A percentile compares a stretch with the other conserved stretches of the same genome.
phyloP scores from a whole-genome alignment of 2,329 filamentous ascomycete genomes.

The Chaetomium sp. region DNA sequence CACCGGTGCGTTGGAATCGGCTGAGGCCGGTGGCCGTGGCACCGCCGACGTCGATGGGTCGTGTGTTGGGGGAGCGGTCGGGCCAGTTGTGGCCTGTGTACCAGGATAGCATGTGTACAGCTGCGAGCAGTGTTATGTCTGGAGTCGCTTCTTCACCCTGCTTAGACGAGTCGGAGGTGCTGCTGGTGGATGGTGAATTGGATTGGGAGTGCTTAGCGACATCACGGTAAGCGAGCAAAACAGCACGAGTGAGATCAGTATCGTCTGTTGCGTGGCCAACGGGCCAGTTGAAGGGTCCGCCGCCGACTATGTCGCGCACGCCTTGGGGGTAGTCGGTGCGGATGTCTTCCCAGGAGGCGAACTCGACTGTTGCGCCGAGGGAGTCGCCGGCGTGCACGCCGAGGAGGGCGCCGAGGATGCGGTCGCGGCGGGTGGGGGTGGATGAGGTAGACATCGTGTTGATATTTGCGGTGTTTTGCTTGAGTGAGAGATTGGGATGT shows the following conservation, averaged over 20 bases:
- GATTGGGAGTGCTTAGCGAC: not conserved
- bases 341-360: slow-evolving; percentile 31
- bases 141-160: not conserved
- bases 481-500: no score
- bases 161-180: no score
- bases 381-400: slow-evolving; percentile 42
- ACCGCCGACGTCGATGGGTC: slow-evolving; percentile 35
- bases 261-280: slow-evolving; percentile 42
- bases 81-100: slow-evolving; percentile 36
- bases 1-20: slow-evolving; percentile 24
- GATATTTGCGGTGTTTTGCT: no score
- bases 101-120: slow-evolving; percentile 38
- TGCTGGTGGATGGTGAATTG: not conserved
- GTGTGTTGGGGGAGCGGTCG: slow-evolving; percentile 27
- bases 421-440: slow-evolving; percentile 16
- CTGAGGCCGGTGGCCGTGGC: slow-evolving; percentile 33
- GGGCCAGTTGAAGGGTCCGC: slow-evolving; percentile 38
- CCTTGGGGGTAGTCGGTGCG: slow-evolving; percentile 31
- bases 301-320: slow-evolving; percentile 38
- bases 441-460: slow-evolving; percentile 1
- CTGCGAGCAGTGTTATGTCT: slow-evolving; percentile 31
- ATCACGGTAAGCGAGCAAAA: slow-evolving; percentile 38
- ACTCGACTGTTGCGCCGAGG: slow-evolving; percentile 42
- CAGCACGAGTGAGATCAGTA: slow-evolving; percentile 41
- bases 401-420: slow-evolving; percentile 38